Evolutionary conservation across 352 stramenopile species (phyloP).

Genomic region (Pilasporangium apinafurcum): DNA sequence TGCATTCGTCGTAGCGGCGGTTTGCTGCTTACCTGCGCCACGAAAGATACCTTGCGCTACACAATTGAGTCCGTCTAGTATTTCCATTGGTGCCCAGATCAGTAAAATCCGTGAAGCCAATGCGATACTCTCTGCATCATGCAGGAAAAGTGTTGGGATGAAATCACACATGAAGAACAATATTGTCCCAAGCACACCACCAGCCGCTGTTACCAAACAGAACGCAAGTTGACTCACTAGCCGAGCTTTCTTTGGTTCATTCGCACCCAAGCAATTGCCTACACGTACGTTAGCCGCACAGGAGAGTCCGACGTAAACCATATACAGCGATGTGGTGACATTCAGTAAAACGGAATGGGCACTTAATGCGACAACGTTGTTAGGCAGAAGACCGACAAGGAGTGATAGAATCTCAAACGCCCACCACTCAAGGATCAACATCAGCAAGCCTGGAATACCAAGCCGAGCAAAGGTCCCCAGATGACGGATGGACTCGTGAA

Average conservation of each 20-base stretch:
- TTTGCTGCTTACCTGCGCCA: slow-evolving; percentile 52
- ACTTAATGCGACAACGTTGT: slow-evolving; percentile 45
- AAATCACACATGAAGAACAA: slow-evolving; percentile 28
- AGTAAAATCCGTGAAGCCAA: slow-evolving; percentile 35
- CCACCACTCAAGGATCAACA: slow-evolving; percentile 67
- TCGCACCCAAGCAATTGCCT: slow-evolving; percentile 66
- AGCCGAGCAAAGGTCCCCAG: slow-evolving; percentile 36
- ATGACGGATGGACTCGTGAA: slow-evolving; percentile 19
- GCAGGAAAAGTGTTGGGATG: slow-evolving; percentile 38
- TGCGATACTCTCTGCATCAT: slow-evolving; percentile 25
- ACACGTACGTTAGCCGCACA: slow-evolving; percentile 56
- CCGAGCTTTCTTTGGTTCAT: slow-evolving; percentile 40
- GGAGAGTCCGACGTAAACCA: slow-evolving; percentile 49
- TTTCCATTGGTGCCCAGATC: slow-evolving; percentile 50
- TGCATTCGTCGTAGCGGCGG: slow-evolving; percentile 59
- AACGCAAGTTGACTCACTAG: slow-evolving; percentile 38
- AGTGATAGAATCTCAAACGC: slow-evolving; percentile 60
- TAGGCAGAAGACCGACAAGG: slow-evolving; percentile 36
- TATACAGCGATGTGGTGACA: slow-evolving; percentile 56
- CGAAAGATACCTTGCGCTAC: slow-evolving; percentile 69
- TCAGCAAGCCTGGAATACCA: slow-evolving; percentile 40
- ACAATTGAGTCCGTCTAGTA: slow-evolving; percentile 67
- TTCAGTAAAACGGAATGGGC: slow-evolving; percentile 60
- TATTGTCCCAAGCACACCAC: slow-evolving; percentile 19
- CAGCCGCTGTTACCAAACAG: slow-evolving; percentile 16